These are phyloP conservation scores for Anthracocystis walkeri DNA, from an alignment of 1,284 basidiomycete genomes.

Conservation along the genomic window DNA sequence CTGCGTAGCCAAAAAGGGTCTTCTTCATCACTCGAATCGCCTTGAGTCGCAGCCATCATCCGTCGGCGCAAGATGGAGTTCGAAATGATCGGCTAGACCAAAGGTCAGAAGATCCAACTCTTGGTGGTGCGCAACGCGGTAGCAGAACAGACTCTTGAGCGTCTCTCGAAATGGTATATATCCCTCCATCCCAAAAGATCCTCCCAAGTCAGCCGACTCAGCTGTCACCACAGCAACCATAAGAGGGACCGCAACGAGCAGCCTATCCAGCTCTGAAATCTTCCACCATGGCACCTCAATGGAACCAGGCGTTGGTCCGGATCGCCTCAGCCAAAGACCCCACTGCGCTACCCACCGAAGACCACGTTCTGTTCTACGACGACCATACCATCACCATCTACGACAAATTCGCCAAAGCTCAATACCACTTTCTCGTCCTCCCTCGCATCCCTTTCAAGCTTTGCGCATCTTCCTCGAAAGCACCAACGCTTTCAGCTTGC, in stretches of 20 bases:
- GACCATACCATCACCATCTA: conserved; percentile 79
- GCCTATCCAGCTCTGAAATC: background rate
- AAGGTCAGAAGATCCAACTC: too few species aligned
- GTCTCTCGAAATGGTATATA: conserved; percentile 5
- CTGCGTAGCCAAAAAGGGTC: too few species aligned
- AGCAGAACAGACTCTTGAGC: background rate
- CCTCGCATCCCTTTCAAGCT: conserved; percentile 48
- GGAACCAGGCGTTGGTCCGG: conserved; percentile 40
- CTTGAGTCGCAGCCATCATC: too few species aligned
- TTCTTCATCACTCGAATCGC: too few species aligned
- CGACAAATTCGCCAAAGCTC: conserved; percentile 82
- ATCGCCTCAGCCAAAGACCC: conserved; percentile 44
- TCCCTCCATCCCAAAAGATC: background rate
- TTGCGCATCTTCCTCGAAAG: background rate
- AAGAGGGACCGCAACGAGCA: too few species aligned
- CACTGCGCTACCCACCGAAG: conserved; percentile 47
- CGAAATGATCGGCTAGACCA: too few species aligned
- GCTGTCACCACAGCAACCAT: background rate
- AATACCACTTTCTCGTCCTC: conserved; percentile 56
- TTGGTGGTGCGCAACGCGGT: too few species aligned
- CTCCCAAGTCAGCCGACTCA: background rate
- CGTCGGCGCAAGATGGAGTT: too few species aligned
- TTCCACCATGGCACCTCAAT: conserved; percentile 12
- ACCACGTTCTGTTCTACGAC: conserved; percentile 77
- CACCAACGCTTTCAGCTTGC: conserved; percentile 21